phyloP scores from a whole-genome alignment of 805 yeast genomes.

The Candida khao-thaluensis region DNA sequence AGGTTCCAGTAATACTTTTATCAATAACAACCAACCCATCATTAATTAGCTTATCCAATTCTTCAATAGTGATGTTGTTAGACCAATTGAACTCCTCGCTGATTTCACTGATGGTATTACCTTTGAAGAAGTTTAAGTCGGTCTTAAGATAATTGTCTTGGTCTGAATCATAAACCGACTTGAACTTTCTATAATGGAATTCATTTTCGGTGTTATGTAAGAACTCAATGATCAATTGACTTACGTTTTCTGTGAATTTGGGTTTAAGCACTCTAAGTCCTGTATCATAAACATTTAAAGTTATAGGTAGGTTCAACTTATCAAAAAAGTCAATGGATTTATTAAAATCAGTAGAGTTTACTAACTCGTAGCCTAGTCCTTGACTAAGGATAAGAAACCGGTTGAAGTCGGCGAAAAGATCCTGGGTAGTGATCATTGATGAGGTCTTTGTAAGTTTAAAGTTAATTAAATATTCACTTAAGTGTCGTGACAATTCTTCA shows the following conservation, averaged over 20 bases:
- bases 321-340: conserved; percentile 61
- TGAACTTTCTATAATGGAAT: conserved; percentile 25
- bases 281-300: conserved; percentile 33
- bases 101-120: conserved; percentile 41
- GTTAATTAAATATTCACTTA: conserved; percentile 63
- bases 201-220: conserved; percentile 23
- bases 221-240: conserved; percentile 25
- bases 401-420: conserved; percentile 42
- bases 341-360: conserved; percentile 66
- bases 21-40: conserved; percentile 63
- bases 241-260: conserved; percentile 21
- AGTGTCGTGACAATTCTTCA: conserved; percentile 73
- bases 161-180: conserved; percentile 16
- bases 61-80: conserved; percentile 61
- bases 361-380: conserved; percentile 57
- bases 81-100: conserved; percentile 61
- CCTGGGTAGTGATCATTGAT: conserved; percentile 42
- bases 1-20: conserved; percentile 63
- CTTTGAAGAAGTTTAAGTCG: conserved; percentile 26
- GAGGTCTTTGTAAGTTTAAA: conserved; percentile 29
- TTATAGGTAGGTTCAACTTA: conserved; percentile 56
- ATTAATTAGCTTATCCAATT: conserved; percentile 57
- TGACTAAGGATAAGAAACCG: conserved; percentile 33
- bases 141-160: conserved; percentile 18
- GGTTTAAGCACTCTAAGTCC: conserved; percentile 36